Evolutionary conservation across 305 asterid species (phyloP).

Genomic region (Fraxinus albicans): DNA sequence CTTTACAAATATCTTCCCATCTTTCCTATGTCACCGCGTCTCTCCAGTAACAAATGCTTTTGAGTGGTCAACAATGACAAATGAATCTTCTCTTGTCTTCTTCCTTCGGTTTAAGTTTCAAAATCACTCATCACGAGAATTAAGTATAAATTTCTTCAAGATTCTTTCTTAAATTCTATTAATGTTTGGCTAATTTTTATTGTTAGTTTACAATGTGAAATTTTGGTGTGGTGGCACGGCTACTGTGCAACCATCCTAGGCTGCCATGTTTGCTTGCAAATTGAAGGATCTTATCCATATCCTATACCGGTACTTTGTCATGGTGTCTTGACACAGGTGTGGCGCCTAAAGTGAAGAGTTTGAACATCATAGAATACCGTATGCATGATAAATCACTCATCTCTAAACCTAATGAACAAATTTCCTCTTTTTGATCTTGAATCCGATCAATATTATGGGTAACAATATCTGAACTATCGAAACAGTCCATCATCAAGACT

Average conservation of each 20-base stretch:
- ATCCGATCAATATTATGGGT: neutral
- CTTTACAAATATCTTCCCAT: neutral
- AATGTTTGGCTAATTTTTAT: neutral
- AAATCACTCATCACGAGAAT: neutral
- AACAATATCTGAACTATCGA: neutral
- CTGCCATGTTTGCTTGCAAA: neutral
- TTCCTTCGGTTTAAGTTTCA: neutral
- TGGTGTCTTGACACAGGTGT: neutral
- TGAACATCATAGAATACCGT: neutral
- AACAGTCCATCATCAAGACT: neutral
- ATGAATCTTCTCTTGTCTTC: neutral
- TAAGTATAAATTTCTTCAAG: neutral
- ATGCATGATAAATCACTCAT: neutral
- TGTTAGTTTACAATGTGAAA: neutral
- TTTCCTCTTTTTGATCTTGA: neutral
- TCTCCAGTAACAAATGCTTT: neutral
- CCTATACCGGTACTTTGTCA: neutral
- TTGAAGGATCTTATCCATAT: neutral
- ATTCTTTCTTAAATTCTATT: neutral
- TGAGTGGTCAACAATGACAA: neutral
- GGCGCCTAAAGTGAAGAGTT: neutral
- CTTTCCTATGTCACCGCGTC: neutral
- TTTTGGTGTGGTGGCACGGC: neutral
- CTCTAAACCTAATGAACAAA: neutral
- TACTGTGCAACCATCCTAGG: neutral